These are phyloP conservation scores for Mariannaea sp. DNA, from an alignment of 2,329 filamentous ascomycete species.

Conservation along the genomic window DNA sequence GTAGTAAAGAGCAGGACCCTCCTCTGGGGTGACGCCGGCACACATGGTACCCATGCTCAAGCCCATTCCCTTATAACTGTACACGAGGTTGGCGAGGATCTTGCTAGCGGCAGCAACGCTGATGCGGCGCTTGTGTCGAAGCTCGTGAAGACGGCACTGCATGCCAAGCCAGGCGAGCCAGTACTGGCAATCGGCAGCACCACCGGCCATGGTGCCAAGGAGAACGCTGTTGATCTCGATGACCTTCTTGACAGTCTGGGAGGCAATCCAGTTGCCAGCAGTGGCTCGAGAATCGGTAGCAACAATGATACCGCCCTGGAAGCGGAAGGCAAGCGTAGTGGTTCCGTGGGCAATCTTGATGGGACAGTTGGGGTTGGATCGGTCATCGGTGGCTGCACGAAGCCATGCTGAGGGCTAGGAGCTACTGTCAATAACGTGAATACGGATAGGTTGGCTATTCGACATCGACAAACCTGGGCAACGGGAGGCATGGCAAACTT, in stretches of 20 bases:
- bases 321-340: constrained; percentile 96
- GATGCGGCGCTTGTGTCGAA: constrained; percentile 98
- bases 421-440: constrained; percentile 13
- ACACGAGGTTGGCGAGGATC: constrained; percentile 97
- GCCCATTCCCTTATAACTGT: constrained; percentile 98
- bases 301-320: constrained; percentile 97
- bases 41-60: constrained; percentile 99
- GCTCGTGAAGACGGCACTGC: constrained; percentile 98
- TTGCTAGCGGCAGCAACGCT: constrained; percentile 96
- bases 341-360: constrained; percentile 99
- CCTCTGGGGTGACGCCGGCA: constrained; percentile 91
- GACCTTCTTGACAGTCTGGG: constrained; percentile 99
- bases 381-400: constrained; percentile 95
- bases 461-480: constrained; percentile 69
- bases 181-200: constrained; percentile 99
- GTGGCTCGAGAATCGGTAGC: constrained; percentile 97
- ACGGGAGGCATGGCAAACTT: constrained; percentile 96
- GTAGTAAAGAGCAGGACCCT: constrained; percentile 98
- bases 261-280: constrained; percentile 98
- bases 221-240: constrained; percentile 97
- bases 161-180: constrained; percentile 99
- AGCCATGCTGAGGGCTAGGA: constrained; percentile 87
- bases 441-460: background rate
- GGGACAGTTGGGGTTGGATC: constrained; percentile 92
- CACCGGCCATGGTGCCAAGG: constrained; percentile 96